Evolutionary conservation across 2,329 filamentous ascomycete genomes (phyloP), one percentile per base, ranked within the genome.

Genomic region (Hypoxylon sp.): DNA sequence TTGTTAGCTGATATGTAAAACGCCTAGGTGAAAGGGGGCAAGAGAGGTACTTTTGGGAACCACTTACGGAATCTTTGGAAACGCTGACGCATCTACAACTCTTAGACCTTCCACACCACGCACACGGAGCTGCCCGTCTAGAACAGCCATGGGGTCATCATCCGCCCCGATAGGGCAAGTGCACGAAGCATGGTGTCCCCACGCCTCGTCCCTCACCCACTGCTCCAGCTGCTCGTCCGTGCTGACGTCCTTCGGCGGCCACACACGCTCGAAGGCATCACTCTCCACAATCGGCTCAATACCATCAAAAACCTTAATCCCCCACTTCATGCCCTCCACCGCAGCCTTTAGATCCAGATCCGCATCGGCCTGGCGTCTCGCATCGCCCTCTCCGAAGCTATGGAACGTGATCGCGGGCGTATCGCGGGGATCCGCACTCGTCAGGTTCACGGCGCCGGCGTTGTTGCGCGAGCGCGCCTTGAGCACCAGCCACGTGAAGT

Each of bases 401-500:
- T 88, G 87, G 80, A 89, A 91, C 54, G 82, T 81, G 70, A 93
- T 91, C 5, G 85, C 77, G 0, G 91, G 91, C 2, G 83, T 80
- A 59, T 92, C 90, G 0, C 87, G 85, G 0, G 91, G 90, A 74
- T 93, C 86, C 0, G 85, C 79, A 0, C 87, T 89, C 15, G 81
- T 82, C 4, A 93, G 85, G 2, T 78, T 84, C 3, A 93, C 90
- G 1, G 84, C 86, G 7, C 91, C 91, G 5, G 85, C 86, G 0
- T 75, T 80, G 67, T 92, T 90, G 59, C 84, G 83, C 0, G 86
- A 82, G 75, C 88, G 87, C 1, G 86, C 84, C 77, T 90, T 89
- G 17, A 89, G 81, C 15, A 84, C 81, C 3, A 79, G 74, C 80
- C 81, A 83, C 15, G 75, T 76, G 78, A 79, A 83, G 75, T 83